phyloP scores from a whole-genome alignment of 208 protist genomes.

The Trypanosomatidae sp. region DNA sequence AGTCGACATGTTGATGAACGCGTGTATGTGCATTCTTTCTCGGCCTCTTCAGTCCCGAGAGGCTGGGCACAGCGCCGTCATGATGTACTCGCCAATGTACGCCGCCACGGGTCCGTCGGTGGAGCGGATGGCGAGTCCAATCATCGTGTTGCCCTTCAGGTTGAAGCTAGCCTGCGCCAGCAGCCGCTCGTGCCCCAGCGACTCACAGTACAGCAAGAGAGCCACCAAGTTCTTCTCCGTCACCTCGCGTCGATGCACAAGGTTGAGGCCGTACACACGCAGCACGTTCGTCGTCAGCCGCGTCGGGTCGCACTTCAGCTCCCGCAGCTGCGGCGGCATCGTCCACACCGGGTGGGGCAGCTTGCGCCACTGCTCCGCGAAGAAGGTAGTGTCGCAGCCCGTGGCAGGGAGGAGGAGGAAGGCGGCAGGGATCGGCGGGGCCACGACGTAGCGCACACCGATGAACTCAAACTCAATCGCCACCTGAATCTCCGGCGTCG shows the following conservation, averaged over 20 bases:
- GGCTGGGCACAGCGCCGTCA: conserved; percentile 14
- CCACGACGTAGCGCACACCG: conserved; percentile 56
- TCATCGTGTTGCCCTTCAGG: conserved; percentile 28
- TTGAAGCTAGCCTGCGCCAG: conserved; percentile 34
- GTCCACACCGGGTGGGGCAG: conserved; percentile 39
- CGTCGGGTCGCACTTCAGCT: conserved; percentile 20
- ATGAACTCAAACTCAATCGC: conserved; percentile 53
- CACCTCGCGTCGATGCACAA: conserved; percentile 44
- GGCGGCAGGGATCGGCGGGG: conserved; percentile 49
- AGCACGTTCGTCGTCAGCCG: conserved; percentile 45
- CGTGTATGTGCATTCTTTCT: no score
- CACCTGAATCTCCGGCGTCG: conserved; percentile 45
- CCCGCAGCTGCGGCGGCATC: conserved; percentile 31
- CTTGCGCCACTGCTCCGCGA: conserved; percentile 25
- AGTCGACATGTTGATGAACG: no score
- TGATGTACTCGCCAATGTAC: conserved; percentile 55
- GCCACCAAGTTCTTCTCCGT: conserved; percentile 12
- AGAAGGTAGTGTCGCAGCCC: conserved; percentile 25
- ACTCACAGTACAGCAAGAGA: conserved; percentile 55
- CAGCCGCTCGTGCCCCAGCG: conserved; percentile 36
- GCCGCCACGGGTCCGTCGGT: conserved; percentile 37
- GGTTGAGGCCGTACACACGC: conserved; percentile 49
- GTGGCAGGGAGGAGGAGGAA: conserved; percentile 63
- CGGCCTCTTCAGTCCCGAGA: no score
- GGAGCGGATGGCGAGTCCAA: conserved; percentile 38